Conservation (phyloP, 306 rosid genomes). For the Citrullus colocynthis region DNA sequence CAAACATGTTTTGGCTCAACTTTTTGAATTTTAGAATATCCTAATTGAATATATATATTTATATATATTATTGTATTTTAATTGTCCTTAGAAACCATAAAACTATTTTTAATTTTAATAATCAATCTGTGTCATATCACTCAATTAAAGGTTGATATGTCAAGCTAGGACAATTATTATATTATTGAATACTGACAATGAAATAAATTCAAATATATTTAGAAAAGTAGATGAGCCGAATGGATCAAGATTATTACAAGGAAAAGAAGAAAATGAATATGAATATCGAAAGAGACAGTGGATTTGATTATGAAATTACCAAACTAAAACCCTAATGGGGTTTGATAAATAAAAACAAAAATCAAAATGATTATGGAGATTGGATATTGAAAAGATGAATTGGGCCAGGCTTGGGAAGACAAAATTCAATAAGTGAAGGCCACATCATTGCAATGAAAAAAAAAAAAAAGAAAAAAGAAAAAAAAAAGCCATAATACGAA, state of each 20-base stretch:
- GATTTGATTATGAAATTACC: neutral
- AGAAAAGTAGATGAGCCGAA: neutral
- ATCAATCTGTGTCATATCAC: neutral
- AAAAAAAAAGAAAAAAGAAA: no score
- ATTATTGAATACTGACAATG: neutral
- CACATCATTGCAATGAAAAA: neutral
- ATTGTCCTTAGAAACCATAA: neutral
- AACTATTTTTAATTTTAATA: neutral
- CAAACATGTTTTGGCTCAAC: neutral
- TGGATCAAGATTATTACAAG: neutral
- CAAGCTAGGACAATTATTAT: neutral
- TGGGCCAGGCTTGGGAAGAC: constrained; percentile 1
- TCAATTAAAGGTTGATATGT: neutral
- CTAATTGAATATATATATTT: neutral
- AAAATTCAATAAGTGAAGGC: neutral
- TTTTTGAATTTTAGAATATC: neutral
- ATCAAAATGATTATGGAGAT: neutral
- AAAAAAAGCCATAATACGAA: constrained; percentile 9
- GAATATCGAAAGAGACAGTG: neutral
- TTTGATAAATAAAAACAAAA: neutral
- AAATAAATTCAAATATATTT: neutral
- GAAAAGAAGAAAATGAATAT: neutral
- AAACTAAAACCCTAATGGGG: neutral
- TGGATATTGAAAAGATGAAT: neutral
- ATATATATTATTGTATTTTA: neutral